phyloP scores from a whole-genome alignment of 2,329 filamentous ascomycete species.

The Pestalotiopsis sp. region DNA sequence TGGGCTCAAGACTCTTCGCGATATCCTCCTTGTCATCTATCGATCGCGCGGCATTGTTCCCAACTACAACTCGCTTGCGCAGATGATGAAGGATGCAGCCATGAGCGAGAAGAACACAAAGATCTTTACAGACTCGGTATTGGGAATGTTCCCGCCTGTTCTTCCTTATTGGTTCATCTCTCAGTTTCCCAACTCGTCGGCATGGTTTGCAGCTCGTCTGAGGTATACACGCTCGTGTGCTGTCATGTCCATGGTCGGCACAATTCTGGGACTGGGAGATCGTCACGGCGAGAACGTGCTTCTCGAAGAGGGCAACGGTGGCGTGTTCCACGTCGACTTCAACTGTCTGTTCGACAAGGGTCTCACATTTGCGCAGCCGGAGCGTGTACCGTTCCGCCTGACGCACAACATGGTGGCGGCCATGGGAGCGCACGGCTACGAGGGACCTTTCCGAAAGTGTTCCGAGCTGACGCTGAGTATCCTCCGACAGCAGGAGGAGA shows the following conservation, averaged over 20 bases:
- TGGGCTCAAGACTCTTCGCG: conserved; percentile 89
- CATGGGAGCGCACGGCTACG: conserved; percentile 93
- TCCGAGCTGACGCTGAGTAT: conserved; percentile 87
- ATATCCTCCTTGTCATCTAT: conserved; percentile 83
- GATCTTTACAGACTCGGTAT: conserved; percentile 70
- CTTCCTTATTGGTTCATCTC: conserved; percentile 95
- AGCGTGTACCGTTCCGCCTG: conserved; percentile 92
- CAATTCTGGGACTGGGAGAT: conserved; percentile 90
- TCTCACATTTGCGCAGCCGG: conserved; percentile 90
- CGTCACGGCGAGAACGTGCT: conserved; percentile 97
- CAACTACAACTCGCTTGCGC: conserved; percentile 70
- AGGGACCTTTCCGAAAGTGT: conserved; percentile 88
- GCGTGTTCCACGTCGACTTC: conserved; percentile 97
- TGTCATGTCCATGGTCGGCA: conserved; percentile 99
- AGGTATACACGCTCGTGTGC: conserved; percentile 92
- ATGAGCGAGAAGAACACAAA: conserved; percentile 60
- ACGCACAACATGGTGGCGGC: conserved; percentile 99
- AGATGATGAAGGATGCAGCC: conserved; percentile 66
- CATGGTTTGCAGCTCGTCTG: conserved; percentile 88
- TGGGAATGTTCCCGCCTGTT: conserved; percentile 75
- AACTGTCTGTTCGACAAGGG: conserved; percentile 99
- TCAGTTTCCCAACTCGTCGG: conserved; percentile 88
- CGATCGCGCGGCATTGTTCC: conserved; percentile 70
- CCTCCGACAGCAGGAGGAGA: conserved; percentile 90
- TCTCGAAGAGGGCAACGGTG: conserved; percentile 90